phyloP scores from a whole-genome alignment of 768 basidiomycete species.

The Tulasnella sp. region DNA sequence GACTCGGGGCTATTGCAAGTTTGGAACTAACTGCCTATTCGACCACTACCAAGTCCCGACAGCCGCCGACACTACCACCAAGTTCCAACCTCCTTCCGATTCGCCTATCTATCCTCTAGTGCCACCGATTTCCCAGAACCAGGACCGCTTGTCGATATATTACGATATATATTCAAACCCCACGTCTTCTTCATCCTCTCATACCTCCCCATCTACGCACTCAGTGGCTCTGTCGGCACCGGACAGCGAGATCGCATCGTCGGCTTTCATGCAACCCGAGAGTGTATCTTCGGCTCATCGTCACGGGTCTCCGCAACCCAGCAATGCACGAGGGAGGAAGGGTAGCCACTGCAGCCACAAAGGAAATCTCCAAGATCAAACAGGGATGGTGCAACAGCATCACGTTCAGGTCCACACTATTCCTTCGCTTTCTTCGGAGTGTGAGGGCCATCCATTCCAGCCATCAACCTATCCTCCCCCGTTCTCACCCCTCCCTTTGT shows the following conservation, averaged over 20 bases:
- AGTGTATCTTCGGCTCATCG: not conserved
- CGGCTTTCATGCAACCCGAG: not conserved
- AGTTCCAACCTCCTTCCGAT: no score
- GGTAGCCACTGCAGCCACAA: not conserved
- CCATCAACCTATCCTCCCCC: no score
- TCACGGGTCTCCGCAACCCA: not conserved
- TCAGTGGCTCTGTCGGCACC: not conserved
- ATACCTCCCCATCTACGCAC: conserved; percentile 7
- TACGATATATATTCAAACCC: no score
- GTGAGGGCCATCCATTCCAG: no score
- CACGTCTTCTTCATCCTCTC: not conserved
- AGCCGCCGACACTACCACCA: no score
- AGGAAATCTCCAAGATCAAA: not conserved
- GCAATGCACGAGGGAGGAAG: not conserved
- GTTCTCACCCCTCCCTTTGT: no score
- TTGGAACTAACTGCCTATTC: conserved; percentile 9
- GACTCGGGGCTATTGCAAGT: conserved; percentile 5
- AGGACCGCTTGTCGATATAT: no score
- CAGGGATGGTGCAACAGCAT: not conserved
- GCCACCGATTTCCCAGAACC: no score
- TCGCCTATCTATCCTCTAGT: no score
- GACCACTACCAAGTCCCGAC: conserved; percentile 1
- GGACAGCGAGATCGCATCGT: not conserved
- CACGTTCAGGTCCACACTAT: no score
- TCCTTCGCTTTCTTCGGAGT: no score